These are phyloP conservation scores for Naganishia onofrii DNA, from an alignment of 768 basidiomycete species.

Conservation along the genomic window DNA sequence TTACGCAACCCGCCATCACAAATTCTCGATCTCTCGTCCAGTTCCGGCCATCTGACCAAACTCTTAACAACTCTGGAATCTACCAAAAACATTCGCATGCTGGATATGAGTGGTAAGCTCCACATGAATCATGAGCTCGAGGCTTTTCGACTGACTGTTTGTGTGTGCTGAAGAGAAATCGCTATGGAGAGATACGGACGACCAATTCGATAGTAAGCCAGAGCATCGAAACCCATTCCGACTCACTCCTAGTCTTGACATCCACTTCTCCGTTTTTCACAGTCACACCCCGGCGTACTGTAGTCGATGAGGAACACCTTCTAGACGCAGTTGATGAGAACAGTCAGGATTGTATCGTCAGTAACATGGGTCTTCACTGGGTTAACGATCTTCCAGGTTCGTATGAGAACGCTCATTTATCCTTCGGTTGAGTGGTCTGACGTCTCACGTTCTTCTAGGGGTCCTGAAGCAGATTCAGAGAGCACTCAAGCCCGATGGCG, in stretches of 20 bases:
- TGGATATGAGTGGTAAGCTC: constrained; percentile 77
- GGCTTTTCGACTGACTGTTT: not conserved
- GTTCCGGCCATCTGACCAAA: constrained; percentile 87
- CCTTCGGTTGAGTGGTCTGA: not conserved
- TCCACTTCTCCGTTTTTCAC: constrained; percentile 20
- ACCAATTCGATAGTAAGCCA: constrained; percentile 72
- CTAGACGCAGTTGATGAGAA: constrained; percentile 64
- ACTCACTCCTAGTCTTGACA: constrained; percentile 4
- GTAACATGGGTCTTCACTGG: constrained; percentile 91
- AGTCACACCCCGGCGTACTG: constrained; percentile 76
- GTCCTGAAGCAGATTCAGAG: constrained; percentile 80
- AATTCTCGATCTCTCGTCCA: constrained; percentile 83
- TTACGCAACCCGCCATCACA: constrained; percentile 77
- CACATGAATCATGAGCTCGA: not conserved
- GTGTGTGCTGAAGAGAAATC: constrained; percentile 58
- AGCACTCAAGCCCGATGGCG: constrained; percentile 80
- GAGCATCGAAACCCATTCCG: constrained; percentile 11
- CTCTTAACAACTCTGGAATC: constrained; percentile 63
- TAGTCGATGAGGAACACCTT: constrained; percentile 79
- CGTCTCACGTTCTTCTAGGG: constrained; percentile 56
- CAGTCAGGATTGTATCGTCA: constrained; percentile 87
- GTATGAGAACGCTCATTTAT: constrained; percentile 32
- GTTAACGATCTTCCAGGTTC: constrained; percentile 92
- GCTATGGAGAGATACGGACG: constrained; percentile 72
- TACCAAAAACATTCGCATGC: constrained; percentile 71